A percentile compares a stretch with the other conserved stretches of the same genome.
Evolutionary conservation across 805 yeast species (phyloP).

Genomic region (Saturnispora besseyi): DNA sequence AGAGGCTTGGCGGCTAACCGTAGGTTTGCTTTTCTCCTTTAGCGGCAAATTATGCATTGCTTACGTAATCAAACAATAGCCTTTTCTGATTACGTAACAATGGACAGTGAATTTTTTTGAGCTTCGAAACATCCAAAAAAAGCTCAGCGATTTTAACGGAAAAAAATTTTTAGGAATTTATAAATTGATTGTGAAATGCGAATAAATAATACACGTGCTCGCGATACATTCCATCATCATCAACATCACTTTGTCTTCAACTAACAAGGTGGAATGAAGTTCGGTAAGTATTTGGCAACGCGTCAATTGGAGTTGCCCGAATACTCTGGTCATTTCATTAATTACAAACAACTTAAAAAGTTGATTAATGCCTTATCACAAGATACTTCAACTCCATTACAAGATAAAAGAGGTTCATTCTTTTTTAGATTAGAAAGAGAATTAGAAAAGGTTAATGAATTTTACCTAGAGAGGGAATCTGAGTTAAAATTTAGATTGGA

Average conservation of each 20-base stretch:
- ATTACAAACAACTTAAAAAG: slow-evolving; percentile 89
- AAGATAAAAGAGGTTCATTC: slow-evolving; percentile 84
- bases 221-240: background rate
- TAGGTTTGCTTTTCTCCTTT: no score
- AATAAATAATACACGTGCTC: slow-evolving; percentile 1
- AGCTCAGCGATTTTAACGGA: no score
- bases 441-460: slow-evolving; percentile 88
- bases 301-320: slow-evolving; percentile 93
- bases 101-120: no score
- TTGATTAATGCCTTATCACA: slow-evolving; percentile 62
- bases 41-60: no score
- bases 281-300: slow-evolving; percentile 90
- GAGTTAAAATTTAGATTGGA: slow-evolving; percentile 75
- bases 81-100: no score
- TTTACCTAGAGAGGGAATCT: slow-evolving; percentile 84
- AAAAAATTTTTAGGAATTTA: no score
- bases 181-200: no score
- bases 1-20: no score
- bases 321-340: slow-evolving; percentile 86
- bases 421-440: slow-evolving; percentile 90
- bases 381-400: slow-evolving; percentile 40
- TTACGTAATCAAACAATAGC: no score
- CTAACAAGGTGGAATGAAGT: slow-evolving; percentile 46
- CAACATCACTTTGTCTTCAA: background rate
- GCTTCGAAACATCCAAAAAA: no score